Base-by-base conservation (phyloP, 345 rosid genomes). In the Euphorbia tirucalli region DNA sequence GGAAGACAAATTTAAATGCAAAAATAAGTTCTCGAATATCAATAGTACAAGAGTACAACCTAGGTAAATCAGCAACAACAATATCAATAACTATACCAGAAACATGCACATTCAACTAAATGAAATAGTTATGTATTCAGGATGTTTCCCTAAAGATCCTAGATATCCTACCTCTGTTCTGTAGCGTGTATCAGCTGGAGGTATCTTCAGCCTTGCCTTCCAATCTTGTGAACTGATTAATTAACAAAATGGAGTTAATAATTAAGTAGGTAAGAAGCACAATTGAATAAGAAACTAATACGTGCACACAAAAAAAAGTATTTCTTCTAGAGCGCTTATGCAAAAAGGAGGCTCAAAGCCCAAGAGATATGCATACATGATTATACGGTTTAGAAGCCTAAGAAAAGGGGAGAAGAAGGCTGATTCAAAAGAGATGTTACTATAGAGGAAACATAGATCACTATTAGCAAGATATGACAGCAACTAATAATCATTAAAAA, bases 151-250 rank as follows among this genome's bases (percentile, higher is more conserved):
- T 11, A 56, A 56, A 24, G 30, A 56, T 21, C 27, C 60, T 30
- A 56, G 4, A 56, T 28, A 27, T 16, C 72, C 28, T 89, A 94
- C 98, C 98, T 92, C 98, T 25, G 97, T 92, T 76, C 16, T 85
- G 82, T 87, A 89, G 50, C 97, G 92, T 0, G 88, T 81, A 81
- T 94, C 98, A 7, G 92, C 66, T 3, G 97, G 84, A 28, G 98
- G 97, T 21, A 88, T 61, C 74, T 85, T 90, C 41, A 94, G 76
- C 59, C 83, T 83, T 37, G 96, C 91, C 75, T 94, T 94, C 98
- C 98, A 92, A 76, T 94, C 97, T 76, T 92, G 90, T 21, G 86
- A 83, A 70, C 98, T 94, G 52, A 46, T 46, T 1, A 70, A 59
- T 21, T 25, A 52, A 52, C 57, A 56, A 30, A 22, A 56, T 11